Base-by-base conservation (phyloP, 331 rosid genomes). In the Saraca asoca region DNA sequence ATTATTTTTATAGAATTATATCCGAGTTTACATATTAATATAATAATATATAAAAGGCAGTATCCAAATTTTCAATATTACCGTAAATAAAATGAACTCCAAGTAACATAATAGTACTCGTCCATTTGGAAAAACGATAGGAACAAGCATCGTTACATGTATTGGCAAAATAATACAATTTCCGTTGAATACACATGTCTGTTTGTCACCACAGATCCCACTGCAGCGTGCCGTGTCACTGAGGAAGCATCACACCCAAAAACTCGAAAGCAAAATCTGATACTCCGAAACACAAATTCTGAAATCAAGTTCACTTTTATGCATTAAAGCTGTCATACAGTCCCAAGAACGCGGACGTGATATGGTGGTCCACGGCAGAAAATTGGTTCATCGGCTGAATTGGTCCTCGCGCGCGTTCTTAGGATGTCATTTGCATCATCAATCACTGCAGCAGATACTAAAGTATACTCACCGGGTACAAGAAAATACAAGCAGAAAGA, bases 291-390 rank as follows among this genome's bases (percentile, higher is more conserved):
- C 68, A 60, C 55, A 59, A 67, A 74, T 15, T 4, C 51, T 15
- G 58, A 42, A 56, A 55, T 17, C 10, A 39, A 42, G 64, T 58
- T 41, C 37, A 52, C 51, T 64, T 69, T 16, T 42, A n/a, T 19
- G 68, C 74, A 48, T 64, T 51, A 64, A 54, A 64, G 13, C 17
- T 16, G 62, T 81, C 69, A 87, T 2, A 83, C 77, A 59, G 84
- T 83, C n/a, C 96, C 97, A 55, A 74, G 77, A 58, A 83, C 88
- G n/a, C 81, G 83, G 43, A 90, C 86, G 46, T 86, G 95, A 76
- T 86, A 94, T 2, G 97, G 97, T 14, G 98, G 97, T 49, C 98
- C 98, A 0, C 95, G 89, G 48, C 97, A 94, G 88, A 94, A 86
- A 38, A 94, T 94, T 2, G 97, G 92, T 77, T 88, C 98, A 5